A percentile compares a stretch with the other conserved stretches of the same genome.
These are phyloP conservation scores for Lentinula detonsa DNA, from an alignment of 768 basidiomycete genomes.

Conservation along the genomic window DNA sequence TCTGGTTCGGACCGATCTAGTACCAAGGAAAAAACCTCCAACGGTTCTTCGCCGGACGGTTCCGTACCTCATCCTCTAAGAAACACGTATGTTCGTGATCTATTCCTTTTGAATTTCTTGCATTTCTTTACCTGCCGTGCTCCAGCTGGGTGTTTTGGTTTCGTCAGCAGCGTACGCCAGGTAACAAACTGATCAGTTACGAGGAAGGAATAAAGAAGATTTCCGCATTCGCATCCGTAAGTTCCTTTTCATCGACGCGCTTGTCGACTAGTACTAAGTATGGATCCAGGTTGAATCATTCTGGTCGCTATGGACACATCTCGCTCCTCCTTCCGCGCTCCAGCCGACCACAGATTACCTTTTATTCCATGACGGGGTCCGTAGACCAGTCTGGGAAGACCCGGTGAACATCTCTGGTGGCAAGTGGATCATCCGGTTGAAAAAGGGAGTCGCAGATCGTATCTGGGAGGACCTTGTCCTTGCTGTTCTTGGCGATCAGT, in stretches of 20 bases:
- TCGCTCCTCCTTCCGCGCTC: constrained; percentile 78
- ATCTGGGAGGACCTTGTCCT: constrained; percentile 89
- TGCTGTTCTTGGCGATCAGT: constrained; percentile 87
- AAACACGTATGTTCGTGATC: constrained; percentile 81
- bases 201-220: constrained; percentile 95
- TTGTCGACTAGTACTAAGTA: neutral
- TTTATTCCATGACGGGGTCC: constrained; percentile 80
- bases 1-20: constrained; percentile 35
- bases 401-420: constrained; percentile 82
- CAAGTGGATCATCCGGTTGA: constrained; percentile 92
- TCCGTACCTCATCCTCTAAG: constrained; percentile 58
- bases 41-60: constrained; percentile 27
- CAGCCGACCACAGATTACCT: constrained; percentile 92
- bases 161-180: constrained; percentile 83
- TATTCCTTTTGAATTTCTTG: constrained; percentile 12
- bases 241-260: constrained; percentile 8
- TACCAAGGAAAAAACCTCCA: constrained; percentile 35
- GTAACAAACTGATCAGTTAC: constrained; percentile 85
- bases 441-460: constrained; percentile 86
- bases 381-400: constrained; percentile 95
- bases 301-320: constrained; percentile 91
- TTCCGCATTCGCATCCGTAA: constrained; percentile 80
- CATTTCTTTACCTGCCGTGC: constrained; percentile 10
- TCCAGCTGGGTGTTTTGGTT: constrained; percentile 89
- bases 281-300: constrained; percentile 81